Base-by-base conservation (phyloP, 257 asterid genomes). In the Scutellaria barbata region DNA sequence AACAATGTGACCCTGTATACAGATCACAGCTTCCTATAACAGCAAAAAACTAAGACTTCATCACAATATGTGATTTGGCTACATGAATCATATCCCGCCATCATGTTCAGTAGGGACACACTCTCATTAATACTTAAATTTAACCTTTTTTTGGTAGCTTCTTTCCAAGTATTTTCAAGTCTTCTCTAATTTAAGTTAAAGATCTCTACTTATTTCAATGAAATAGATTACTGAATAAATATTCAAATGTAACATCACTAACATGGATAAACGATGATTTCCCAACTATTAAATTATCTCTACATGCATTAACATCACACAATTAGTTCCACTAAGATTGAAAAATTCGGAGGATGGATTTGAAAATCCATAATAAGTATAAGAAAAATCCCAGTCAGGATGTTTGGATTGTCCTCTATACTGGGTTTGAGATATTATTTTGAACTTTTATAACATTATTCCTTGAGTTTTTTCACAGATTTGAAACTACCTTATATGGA, bases 221-320 rank as follows among this genome's bases (percentile, higher is more conserved):
- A 55, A 51, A 14, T 7, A 51, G 57, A n/a, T n/a, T 18, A n/a
- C 13, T n/a, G 10, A 6, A 51, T n/a, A 16, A 14, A 14, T 5
- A 52, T 58, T n/a, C 53, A 63, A 62, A 54, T 63, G 12, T 20
- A 22, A 18, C 54, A 53, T 37, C n/a, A 42, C 40, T 10, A 11
- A 45, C 35, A 13, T 7, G 37, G 45, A 54, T 40, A 12, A 41
- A n/a, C 6, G 4, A 42, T 5, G 20, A 57, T 6, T 47, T 51
- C 25, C 50, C 16, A 22, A 63, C 12, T 46, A 69, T 22, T 71
- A 43, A 11, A 16, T n/a, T 39, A 42, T 39, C 41, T 37, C 10
- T 43, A 33, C 50, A 47, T 45, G 41, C 72, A 55, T 56, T 46
- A 20, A 10, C n/a, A 41, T 62, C 59, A 18, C 40, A 40, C 20